phyloP scores from a whole-genome alignment of 768 basidiomycete genomes.

The Cystofilobasidium ferigula region DNA sequence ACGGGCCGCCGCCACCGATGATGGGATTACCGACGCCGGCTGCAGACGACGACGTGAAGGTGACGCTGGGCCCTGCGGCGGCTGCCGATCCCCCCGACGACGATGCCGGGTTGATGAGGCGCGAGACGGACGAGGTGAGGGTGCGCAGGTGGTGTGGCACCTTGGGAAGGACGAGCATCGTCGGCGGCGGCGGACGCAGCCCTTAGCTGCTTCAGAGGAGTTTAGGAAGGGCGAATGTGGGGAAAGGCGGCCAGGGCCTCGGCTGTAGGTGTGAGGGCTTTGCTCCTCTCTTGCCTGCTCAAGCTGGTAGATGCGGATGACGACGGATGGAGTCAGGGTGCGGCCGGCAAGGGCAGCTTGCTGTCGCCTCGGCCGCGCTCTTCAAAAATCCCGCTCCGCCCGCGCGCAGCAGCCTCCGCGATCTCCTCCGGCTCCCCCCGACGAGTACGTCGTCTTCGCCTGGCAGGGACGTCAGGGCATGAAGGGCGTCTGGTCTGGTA shows the following conservation, averaged over 20 bases:
- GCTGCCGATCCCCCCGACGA: not conserved
- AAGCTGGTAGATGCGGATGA: too few relatives aligned
- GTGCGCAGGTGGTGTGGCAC: conserved; percentile 24
- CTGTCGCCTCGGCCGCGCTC: too few relatives aligned
- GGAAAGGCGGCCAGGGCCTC: conserved; percentile 32
- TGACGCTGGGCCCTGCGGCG: conserved; percentile 16
- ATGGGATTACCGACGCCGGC: conserved; percentile 1
- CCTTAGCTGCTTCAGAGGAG: too few relatives aligned
- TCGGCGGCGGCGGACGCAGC: not conserved
- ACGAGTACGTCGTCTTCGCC: too few relatives aligned
- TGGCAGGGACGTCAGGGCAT: too few relatives aligned
- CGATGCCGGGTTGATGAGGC: conserved; percentile 18
- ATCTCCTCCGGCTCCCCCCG: too few relatives aligned
- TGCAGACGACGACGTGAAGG: conserved; percentile 11
- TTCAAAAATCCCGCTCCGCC: too few relatives aligned
- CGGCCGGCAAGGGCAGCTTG: too few relatives aligned
- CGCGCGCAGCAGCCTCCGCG: too few relatives aligned
- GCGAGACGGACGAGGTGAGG: conserved; percentile 22
- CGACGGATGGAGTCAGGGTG: too few relatives aligned
- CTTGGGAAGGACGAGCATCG: conserved; percentile 26
- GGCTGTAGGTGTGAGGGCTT: not conserved
- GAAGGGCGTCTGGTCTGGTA: too few relatives aligned
- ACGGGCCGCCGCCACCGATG: conserved; percentile 26
- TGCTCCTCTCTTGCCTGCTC: too few relatives aligned
- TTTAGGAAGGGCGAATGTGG: not conserved